These are phyloP conservation scores for Rehmannia glutinosa DNA, from an alignment of 257 asterid species.

Conservation along the genomic window DNA sequence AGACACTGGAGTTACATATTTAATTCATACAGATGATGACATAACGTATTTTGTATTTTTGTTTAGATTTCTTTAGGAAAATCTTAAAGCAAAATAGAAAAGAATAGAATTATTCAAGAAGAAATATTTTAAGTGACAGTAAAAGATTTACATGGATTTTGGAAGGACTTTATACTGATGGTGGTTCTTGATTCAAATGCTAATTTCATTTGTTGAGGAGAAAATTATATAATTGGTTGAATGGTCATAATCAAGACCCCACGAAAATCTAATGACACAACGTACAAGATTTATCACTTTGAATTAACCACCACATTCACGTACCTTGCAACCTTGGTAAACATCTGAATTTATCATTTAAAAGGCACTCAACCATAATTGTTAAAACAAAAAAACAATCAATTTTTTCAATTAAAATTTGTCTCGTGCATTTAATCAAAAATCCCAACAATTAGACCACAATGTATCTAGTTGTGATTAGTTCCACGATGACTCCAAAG, in stretches of 20 bases:
- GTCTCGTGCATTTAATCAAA: background rate
- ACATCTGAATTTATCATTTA: background rate
- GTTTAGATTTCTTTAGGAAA: background rate
- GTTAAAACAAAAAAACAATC: too few species aligned
- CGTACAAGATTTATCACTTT: constrained; percentile 25
- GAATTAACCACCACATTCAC: constrained; percentile 15
- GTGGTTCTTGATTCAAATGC: too few species aligned
- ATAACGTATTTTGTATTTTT: too few species aligned
- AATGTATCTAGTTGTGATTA: too few species aligned
- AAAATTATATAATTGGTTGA: constrained; percentile 23
- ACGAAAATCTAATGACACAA: constrained; percentile 42
- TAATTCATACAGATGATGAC: too few species aligned
- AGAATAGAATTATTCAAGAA: background rate
- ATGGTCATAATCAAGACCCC: constrained; percentile 31
- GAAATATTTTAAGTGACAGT: too few species aligned
- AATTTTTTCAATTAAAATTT: background rate
- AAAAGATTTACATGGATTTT: too few species aligned
- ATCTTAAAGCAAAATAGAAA: background rate
- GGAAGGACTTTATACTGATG: too few species aligned
- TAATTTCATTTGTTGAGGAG: background rate
- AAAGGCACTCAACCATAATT: background rate
- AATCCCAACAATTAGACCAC: background rate
- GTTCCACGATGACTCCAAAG: too few species aligned
- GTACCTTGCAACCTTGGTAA: background rate
- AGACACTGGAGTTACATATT: background rate